phyloP scores from a whole-genome alignment of 2,329 filamentous ascomycete species.

The Elsinoe batatas region DNA sequence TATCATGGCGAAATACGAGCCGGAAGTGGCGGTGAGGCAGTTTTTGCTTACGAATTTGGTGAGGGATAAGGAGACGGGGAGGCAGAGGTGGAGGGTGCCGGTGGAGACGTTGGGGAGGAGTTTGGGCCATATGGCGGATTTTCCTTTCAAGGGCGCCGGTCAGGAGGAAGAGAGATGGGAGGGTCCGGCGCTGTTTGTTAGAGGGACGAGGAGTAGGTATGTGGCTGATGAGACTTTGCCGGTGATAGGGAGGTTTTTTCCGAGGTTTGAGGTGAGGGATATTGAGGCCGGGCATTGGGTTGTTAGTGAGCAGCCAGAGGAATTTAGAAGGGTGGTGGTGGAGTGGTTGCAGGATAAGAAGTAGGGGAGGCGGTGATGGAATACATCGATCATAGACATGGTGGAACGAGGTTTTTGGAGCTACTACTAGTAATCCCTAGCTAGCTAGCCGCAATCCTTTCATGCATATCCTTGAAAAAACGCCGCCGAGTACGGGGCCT shows the following conservation, averaged over 20 bases:
- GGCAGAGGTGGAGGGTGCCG: slow-evolving; percentile 69
- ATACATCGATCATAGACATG: slow-evolving; percentile 9
- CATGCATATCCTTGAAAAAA: slow-evolving; percentile 17
- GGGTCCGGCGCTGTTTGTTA: slow-evolving; percentile 70
- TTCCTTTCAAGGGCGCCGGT: slow-evolving; percentile 62
- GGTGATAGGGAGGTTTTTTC: slow-evolving; percentile 74
- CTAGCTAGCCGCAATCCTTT: slow-evolving; percentile 17
- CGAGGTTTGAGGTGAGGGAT: slow-evolving; percentile 61
- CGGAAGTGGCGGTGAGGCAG: slow-evolving; percentile 68
- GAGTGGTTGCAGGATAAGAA: slow-evolving; percentile 51
- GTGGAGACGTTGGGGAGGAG: slow-evolving; percentile 57
- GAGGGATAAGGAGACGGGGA: slow-evolving; percentile 41
- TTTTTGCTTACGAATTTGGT: slow-evolving; percentile 84
- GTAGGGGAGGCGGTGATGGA: slow-evolving; percentile 15
- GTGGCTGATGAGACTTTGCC: slow-evolving; percentile 71
- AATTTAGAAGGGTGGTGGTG: slow-evolving; percentile 64
- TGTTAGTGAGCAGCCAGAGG: slow-evolving; percentile 77
- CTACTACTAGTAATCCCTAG: slow-evolving; percentile 14
- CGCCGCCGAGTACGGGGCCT: slow-evolving; percentile 16
- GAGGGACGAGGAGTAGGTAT: slow-evolving; percentile 68
- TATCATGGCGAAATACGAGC: slow-evolving; percentile 66
- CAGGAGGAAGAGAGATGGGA: slow-evolving; percentile 56
- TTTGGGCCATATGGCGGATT: slow-evolving; percentile 72
- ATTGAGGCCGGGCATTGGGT: slow-evolving; percentile 79
- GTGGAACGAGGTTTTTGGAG: slow-evolving; percentile 17